Base-by-base conservation (phyloP, 345 rosid species). In the Isatis tinctoria region DNA sequence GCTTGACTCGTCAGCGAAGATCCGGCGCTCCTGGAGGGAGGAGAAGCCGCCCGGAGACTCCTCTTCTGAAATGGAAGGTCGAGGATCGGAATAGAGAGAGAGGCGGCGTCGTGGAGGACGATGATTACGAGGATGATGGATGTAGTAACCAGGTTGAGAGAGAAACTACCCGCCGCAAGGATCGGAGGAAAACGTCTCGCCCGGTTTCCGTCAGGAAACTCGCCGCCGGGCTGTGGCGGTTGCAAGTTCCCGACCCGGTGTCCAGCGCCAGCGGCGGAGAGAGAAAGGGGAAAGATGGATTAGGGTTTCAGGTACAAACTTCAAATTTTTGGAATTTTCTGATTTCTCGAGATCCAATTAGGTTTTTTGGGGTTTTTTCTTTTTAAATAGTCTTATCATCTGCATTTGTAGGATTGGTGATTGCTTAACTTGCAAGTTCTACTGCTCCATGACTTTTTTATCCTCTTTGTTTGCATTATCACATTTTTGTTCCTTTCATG, bases 161-260 rank as follows among this genome's bases (percentile, higher is more conserved):
- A 35, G 63, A 77, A 43, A 72, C 39, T 32, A 70, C 61, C 9
- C 77, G 77, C 14, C 78, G 84, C 1, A 74, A 85, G 67, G 82
- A 81, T 65, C 73, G 78, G 51, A 73, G 76, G 60, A 71, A 73
- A 60, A 59, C 60, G 4, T 76, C 74, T 0, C 62, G 60, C 3
- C 69, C 70, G 0, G 87, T 86, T 3, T 95, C 99, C 36, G 93
- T 90, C 54, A 84, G 99, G 87, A 95, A 86, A 84, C 88, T 95
- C 13, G 97, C 92, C 4, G 93, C 97, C 4, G 97, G 88, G 2
- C 74, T 95, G 17, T 95, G 99, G 99, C 62, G 97, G 82, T 59
- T 95, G 80, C 97, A 87, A 83, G 67, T 86, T 14, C 78, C 91
- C 49, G 91, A 83, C 73, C 45, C 77, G 10, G 81, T 48, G 54